A percentile compares a stretch with the other conserved stretches of the same genome.
These are phyloP conservation scores for Pseudogymnoascus verrucosus DNA, from an alignment of 2,329 filamentous ascomycete genomes.

Conservation along the genomic window DNA sequence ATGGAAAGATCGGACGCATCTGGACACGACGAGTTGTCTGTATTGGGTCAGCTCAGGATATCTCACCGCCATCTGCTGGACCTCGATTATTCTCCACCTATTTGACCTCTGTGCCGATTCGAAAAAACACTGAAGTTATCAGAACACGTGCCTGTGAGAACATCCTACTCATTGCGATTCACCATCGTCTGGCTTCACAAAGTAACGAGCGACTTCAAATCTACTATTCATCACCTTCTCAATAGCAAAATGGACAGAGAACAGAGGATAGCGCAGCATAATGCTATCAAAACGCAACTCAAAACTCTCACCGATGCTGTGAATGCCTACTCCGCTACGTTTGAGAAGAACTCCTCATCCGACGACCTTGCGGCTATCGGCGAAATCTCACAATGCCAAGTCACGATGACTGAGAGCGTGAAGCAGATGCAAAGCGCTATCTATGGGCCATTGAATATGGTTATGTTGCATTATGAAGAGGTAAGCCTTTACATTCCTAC, in stretches of 20 bases:
- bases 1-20: neutral
- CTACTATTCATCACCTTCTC: neutral
- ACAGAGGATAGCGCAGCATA: neutral
- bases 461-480: constrained; percentile 18
- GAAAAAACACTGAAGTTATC: neutral
- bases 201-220: neutral
- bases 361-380: constrained; percentile 3
- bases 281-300: constrained; percentile 6
- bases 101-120: neutral
- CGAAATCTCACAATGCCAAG: neutral
- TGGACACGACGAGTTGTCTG: no score
- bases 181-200: neutral
- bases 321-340: constrained; percentile 1
- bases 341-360: neutral
- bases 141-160: neutral
- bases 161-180: neutral
- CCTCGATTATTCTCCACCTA: neutral
- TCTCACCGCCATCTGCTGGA: neutral
- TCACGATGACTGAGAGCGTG: constrained; percentile 12
- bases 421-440: constrained; percentile 17
- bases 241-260: constrained; percentile 6
- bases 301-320: constrained; percentile 1
- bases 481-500: constrained; percentile 11
- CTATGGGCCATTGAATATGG: constrained; percentile 18
- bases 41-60: neutral